A percentile compares a stretch with the other conserved stretches of the same genome.
Evolutionary conservation across 441 rosid genomes (phyloP).

Genomic region (Francoa sonchifolia): DNA sequence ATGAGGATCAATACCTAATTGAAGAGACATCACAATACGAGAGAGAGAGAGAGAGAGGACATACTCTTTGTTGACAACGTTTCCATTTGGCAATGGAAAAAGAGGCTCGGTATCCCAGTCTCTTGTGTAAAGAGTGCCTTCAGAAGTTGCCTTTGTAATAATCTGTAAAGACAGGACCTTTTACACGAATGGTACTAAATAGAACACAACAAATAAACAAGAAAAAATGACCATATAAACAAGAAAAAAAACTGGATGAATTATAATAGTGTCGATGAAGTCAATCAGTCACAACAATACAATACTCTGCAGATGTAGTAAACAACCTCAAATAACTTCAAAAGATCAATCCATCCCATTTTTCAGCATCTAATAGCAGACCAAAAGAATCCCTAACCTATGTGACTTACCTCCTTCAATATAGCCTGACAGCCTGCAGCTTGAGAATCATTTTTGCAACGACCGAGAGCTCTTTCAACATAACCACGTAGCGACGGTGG

Average conservation of each 20-base stretch:
- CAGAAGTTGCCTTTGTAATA: conserved; percentile 63
- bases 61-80: conserved; percentile 42
- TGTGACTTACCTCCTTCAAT: conserved; percentile 57
- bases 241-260: no score
- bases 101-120: conserved; percentile 96
- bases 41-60: conserved; percentile 13
- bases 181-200: no score
- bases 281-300: no score
- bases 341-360: no score
- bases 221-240: no score
- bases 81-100: conserved; percentile 43
- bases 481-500: conserved; percentile 69
- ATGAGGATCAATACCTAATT: neutral
- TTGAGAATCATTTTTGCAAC: conserved; percentile 66
- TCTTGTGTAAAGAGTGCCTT: conserved; percentile 59
- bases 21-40: neutral
- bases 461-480: conserved; percentile 81
- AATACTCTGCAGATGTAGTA: no score
- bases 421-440: conserved; percentile 54
- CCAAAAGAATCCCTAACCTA: neutral
- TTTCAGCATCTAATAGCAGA: conserved; percentile 1
- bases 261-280: no score
- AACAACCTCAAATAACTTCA: no score
- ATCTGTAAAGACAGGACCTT: conserved; percentile 29
- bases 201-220: no score